These are phyloP conservation scores for Luffa acutangula DNA, from an alignment of 306 rosid genomes.

Conservation along the genomic window DNA sequence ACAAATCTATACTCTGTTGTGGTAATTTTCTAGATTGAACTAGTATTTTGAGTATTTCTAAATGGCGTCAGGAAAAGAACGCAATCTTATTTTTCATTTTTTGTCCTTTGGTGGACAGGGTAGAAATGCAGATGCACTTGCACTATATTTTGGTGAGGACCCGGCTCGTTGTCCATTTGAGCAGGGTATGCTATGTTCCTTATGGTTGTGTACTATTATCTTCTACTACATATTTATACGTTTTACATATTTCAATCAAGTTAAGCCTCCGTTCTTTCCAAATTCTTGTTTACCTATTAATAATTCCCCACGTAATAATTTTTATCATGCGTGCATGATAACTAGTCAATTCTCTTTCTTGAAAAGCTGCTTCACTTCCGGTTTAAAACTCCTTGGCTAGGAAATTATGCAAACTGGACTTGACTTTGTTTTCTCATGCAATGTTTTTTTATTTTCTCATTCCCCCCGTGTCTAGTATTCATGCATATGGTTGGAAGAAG, in stretches of 20 bases:
- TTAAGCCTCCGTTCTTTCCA: background rate
- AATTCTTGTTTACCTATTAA: background rate
- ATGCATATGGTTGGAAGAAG: background rate
- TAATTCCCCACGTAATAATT: background rate
- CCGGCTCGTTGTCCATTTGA: slow-evolving; percentile 87
- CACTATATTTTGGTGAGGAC: slow-evolving; percentile 86
- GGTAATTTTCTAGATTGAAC: slow-evolving; percentile 41
- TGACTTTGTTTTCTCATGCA: background rate
- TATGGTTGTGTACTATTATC: slow-evolving; percentile 1
- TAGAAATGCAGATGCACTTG: slow-evolving; percentile 93
- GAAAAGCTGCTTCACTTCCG: background rate
- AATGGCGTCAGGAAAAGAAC: slow-evolving; percentile 1
- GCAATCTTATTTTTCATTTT: slow-evolving; percentile 12
- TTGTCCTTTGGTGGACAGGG: slow-evolving; percentile 47
- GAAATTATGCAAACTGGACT: background rate
- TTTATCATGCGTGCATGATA: background rate
- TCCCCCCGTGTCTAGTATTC: background rate
- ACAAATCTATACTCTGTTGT: slow-evolving; percentile 63
- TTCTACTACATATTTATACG: background rate
- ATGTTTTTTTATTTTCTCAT: background rate
- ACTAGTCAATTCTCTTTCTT: background rate
- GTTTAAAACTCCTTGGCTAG: background rate
- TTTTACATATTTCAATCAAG: background rate
- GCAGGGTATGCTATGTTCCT: slow-evolving; percentile 51
- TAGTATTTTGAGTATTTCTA: background rate